Conservation (phyloP, 768 basidiomycete species). For the Dioszegia aurantiaca region DNA sequence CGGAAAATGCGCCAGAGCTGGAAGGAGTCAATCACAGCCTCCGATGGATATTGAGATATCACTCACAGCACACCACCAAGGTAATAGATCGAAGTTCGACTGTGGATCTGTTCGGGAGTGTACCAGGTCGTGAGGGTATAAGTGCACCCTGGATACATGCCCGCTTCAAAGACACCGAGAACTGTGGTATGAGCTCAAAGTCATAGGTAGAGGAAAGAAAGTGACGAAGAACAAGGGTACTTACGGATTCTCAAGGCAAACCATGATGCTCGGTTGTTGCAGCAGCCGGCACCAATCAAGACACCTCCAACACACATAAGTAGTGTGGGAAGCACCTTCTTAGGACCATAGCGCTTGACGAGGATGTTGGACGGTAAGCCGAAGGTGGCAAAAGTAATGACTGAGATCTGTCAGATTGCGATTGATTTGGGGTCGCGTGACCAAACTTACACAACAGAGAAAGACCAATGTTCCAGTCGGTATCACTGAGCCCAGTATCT, state of each 20-base stretch:
- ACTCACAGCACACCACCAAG: slow-evolving; percentile 23
- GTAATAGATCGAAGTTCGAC: slow-evolving; percentile 29
- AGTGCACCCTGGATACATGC: slow-evolving; percentile 29
- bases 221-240: too few species aligned
- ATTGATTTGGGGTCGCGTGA: too few species aligned
- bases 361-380: slow-evolving; percentile 29
- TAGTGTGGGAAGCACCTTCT: slow-evolving; percentile 23
- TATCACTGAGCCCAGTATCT: slow-evolving; percentile 17
- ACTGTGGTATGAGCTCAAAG: slow-evolving; percentile 10
- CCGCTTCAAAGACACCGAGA: slow-evolving; percentile 31
- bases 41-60: neutral
- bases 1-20: slow-evolving; percentile 29
- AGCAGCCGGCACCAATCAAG: slow-evolving; percentile 27
- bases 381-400: slow-evolving; percentile 28
- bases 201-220: neutral
- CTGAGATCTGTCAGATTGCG: slow-evolving; percentile 11
- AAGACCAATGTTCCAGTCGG: slow-evolving; percentile 38
- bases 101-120: slow-evolving; percentile 30
- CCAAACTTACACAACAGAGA: slow-evolving; percentile 21
- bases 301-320: slow-evolving; percentile 17
- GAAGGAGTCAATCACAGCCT: neutral
- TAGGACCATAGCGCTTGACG: slow-evolving; percentile 32
- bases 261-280: slow-evolving; percentile 26
- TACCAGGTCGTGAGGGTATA: slow-evolving; percentile 37
- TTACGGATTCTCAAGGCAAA: slow-evolving; percentile 26